A percentile compares a stretch with the other conserved stretches of the same genome.
phyloP scores from a whole-genome alignment of 371 early-diverging fungal genomes.

The Mucor sp. region DNA sequence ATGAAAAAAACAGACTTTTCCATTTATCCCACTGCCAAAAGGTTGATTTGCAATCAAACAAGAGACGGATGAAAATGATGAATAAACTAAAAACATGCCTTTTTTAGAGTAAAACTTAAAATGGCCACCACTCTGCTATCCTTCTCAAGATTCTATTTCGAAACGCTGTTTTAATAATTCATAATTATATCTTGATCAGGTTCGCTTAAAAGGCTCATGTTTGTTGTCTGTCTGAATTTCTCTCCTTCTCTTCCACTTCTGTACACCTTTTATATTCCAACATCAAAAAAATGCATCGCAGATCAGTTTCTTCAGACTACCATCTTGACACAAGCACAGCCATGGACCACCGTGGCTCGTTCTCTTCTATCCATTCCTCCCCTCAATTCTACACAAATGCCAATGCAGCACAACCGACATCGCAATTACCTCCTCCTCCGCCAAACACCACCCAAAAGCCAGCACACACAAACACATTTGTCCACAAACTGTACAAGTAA shows the following conservation, averaged over 20 bases:
- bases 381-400: neutral
- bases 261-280: neutral
- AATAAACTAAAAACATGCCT: neutral
- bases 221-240: neutral
- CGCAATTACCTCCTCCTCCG: conserved; percentile 28
- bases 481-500: conserved; percentile 54
- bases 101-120: neutral
- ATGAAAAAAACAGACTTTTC: neutral
- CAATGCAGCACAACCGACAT: neutral
- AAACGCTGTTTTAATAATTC: conserved; percentile 6
- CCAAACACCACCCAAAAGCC: conserved; percentile 27
- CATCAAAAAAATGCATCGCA: conserved; percentile 12
- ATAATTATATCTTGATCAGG: neutral
- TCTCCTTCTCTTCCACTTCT: conserved; percentile 1
- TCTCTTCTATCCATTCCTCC: neutral
- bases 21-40: neutral
- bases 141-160: conserved; percentile 6
- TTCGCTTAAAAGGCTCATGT: conserved; percentile 14
- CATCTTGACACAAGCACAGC: conserved; percentile 8
- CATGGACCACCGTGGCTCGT: neutral
- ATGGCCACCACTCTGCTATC: neutral
- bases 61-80: neutral
- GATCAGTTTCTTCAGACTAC: conserved; percentile 16
- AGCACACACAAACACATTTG: conserved; percentile 42
- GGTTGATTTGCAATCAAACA: too few relatives aligned